Base-by-base conservation (phyloP, 495 filamentous ascomycete genomes). In the Aspergillus ostianus region DNA sequence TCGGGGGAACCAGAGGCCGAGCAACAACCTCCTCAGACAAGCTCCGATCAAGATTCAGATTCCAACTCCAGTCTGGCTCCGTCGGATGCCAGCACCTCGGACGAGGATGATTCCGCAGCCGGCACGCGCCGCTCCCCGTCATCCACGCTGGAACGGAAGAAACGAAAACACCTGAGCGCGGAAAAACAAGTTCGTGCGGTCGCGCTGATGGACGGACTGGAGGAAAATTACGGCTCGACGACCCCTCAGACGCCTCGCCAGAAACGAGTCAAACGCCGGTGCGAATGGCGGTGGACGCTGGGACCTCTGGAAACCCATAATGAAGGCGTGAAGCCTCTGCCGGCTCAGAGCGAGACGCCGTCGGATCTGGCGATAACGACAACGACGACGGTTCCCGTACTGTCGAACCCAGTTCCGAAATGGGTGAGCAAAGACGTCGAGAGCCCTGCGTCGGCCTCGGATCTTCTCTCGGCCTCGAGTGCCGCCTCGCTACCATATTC, bases 251-350 rank as follows among this genome's bases (percentile, higher is more conserved):
- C 80, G 9, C 80, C 82, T 4, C 72, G 77, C 5, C 78, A 79
- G 21, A 73, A 70, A 23, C 77, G 81, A 3, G 67, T 66, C 56
- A 85, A 84, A 56, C 78, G 80, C 21, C 75, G 79, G 5, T 67
- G 83, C 19, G 77, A 83, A 65, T 86, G 84, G 84, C 68, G 72
- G 52, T 86, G 84, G 84, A 86, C 84, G 4, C 63, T 86, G 17
- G 82, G 75, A 0, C 77, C 82, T 7, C 21, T 76, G 5, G 58
- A 71, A 3, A 46, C 59, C 21, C 27, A 45, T 7, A 44, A 59
- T 30, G 55, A 48, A 23, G 51, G 8, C 8, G 27, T 21, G 27
- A 46, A 59, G 20, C 18, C 62, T 30, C 8, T 48, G 15, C 54
- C 30, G 18, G 6, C 54, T 6, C 27, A 50, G 13, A 41, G 58